A percentile compares a stretch with the other conserved stretches of the same genome.
Conservation (phyloP, 169 alveolate genomes). For the Eimeria falciformis region DNA sequence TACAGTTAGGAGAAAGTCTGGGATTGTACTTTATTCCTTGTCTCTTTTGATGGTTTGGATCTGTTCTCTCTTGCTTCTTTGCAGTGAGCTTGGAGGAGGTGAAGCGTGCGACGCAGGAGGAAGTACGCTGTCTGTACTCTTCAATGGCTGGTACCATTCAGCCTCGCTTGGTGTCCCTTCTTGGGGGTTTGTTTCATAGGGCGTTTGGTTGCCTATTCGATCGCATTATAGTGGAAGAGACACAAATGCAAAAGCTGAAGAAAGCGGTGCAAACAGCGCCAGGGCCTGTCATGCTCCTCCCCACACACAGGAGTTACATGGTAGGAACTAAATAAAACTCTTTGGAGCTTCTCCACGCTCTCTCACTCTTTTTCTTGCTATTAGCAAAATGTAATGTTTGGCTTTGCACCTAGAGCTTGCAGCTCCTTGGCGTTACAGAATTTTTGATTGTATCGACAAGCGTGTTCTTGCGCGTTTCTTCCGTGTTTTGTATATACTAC, state of each 20-base stretch:
- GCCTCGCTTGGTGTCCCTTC: slow-evolving; percentile 1
- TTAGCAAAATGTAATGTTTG: too few species aligned
- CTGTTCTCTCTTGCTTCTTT: not conserved
- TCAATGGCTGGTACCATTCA: slow-evolving; percentile 42
- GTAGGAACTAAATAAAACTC: not conserved
- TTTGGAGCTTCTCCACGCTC: not conserved
- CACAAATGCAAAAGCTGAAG: slow-evolving; percentile 19
- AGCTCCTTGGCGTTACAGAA: not conserved
- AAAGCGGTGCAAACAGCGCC: not conserved
- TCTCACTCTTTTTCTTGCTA: not conserved
- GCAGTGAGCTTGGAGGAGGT: slow-evolving; percentile 22
- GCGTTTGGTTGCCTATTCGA: slow-evolving; percentile 39
- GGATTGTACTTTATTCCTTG: too few species aligned
- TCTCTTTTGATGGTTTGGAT: not conserved
- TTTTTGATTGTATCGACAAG: too few species aligned
- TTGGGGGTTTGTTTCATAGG: slow-evolving; percentile 27
- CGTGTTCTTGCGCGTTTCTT: too few species aligned
- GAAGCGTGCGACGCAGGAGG: slow-evolving; percentile 19
- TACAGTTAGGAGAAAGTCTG: too few species aligned
- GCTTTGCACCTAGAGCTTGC: not conserved
- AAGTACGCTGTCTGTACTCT: slow-evolving; percentile 24
- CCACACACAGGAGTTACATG: slow-evolving; percentile 61
- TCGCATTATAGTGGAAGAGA: slow-evolving; percentile 51
- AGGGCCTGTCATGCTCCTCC: slow-evolving; percentile 52
- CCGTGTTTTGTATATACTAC: too few species aligned